Evolutionary conservation across 805 yeast species (phyloP), one percentile per base, ranked within the genome.

Genomic region (Metschnikowia kofuensis): DNA sequence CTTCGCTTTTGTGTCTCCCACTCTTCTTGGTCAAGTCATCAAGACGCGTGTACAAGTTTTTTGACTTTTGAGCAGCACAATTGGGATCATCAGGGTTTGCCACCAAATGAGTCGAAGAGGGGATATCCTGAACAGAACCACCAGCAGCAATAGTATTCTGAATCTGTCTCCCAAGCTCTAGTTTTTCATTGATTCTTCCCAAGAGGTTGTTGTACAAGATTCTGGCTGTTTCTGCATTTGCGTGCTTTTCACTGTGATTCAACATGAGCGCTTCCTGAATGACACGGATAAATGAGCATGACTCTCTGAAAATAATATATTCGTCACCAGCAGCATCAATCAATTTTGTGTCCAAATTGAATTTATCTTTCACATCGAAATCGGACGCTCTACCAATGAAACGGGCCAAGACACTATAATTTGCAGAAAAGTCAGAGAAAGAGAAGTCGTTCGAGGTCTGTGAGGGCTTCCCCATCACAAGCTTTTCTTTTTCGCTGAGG

Each of bases 301-400:
- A 36, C 44, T 70, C 72, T 52, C 69, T 70, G 42, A 71, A 59
- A 31, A 72, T 70, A 28, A 70, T 64, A 51, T 63, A 71, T 56
- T 72, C 77, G 48, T 72, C 75, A 53, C 75, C 75, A 30, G 47
- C 58, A 16, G 58, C 44, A 48, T 63, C 65, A n/a, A 67, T 63
- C 51, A 70, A 57, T 38, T 58, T 61, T 5, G 75, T 71, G 46
- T 69, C 71, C 49, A 63, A 64, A 37, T 63, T 53, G 14, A 65
- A 65, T 67, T 51, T 51, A 9, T 48, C 53, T 6, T 54, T 55
- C 13, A 58, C 68, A 27, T 64, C 56, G 53, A 69, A 70, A 35
- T 68, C 72, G 27, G 67, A 61, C 0, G 76, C 73, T 31, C 62
- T 68, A 7, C 76, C 77, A 32, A 73, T 67, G 32, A 73, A 64